These are phyloP conservation scores for Psilocybe subaeruginosa DNA, from an alignment of 768 basidiomycete genomes.

Conservation along the genomic window DNA sequence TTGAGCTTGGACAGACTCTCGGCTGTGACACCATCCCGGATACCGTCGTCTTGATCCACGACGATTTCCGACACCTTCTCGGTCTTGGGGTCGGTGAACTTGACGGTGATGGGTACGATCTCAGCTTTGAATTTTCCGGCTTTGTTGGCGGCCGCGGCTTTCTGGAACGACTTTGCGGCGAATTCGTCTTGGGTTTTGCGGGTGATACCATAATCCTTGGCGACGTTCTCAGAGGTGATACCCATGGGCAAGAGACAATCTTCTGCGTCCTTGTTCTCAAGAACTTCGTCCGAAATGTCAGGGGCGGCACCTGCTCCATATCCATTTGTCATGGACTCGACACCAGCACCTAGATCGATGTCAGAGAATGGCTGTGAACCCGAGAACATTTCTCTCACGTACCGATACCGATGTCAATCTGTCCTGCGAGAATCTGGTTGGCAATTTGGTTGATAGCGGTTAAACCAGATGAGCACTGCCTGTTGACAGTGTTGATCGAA, in stretches of 20 bases:
- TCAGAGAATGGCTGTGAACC: neutral
- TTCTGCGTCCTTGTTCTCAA: slow-evolving; percentile 66
- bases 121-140: slow-evolving; percentile 82
- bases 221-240: slow-evolving; percentile 94
- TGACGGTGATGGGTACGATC: slow-evolving; percentile 80
- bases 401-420: slow-evolving; percentile 93
- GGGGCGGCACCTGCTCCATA: slow-evolving; percentile 63
- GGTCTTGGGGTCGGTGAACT: slow-evolving; percentile 72
- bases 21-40: slow-evolving; percentile 82
- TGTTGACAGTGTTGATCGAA: slow-evolving; percentile 81
- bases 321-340: slow-evolving; percentile 88
- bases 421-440: slow-evolving; percentile 73
- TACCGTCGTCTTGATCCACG: slow-evolving; percentile 84
- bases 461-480: slow-evolving; percentile 90
- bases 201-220: slow-evolving; percentile 72
- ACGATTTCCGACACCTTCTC: slow-evolving; percentile 66
- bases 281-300: slow-evolving; percentile 65
- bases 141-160: slow-evolving; percentile 80
- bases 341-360: slow-evolving; percentile 66
- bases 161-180: slow-evolving; percentile 82
- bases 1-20: slow-evolving; percentile 82
- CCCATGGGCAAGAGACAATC: slow-evolving; percentile 92
- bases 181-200: slow-evolving; percentile 84
- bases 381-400: slow-evolving; percentile 24
- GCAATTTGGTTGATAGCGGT: slow-evolving; percentile 84